Conservation (phyloP, 768 basidiomycete genomes). For the Cyclocybe cylindracea region DNA sequence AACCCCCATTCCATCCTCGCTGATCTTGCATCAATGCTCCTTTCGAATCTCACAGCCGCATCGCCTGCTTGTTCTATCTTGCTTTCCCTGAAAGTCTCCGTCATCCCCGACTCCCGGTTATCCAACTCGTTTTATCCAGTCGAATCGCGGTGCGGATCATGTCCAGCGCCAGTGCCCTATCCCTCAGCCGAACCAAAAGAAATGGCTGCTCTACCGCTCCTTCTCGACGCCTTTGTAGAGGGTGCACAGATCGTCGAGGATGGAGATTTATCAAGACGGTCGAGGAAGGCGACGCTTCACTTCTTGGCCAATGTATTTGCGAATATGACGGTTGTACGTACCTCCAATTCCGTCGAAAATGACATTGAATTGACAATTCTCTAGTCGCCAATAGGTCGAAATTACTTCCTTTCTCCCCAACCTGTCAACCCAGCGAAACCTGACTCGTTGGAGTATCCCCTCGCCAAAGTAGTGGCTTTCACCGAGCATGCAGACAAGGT, state of each 20-base stretch:
- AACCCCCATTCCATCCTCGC: slow-evolving; percentile 89
- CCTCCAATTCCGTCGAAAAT: not conserved
- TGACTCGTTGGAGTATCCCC: slow-evolving; percentile 68
- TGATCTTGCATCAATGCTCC: slow-evolving; percentile 94
- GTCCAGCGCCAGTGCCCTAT: slow-evolving; percentile 71
- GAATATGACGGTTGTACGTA: slow-evolving; percentile 78
- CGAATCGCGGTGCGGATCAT: slow-evolving; percentile 80
- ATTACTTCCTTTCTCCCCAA: slow-evolving; percentile 75
- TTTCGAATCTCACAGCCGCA: slow-evolving; percentile 90
- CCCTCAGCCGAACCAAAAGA: slow-evolving; percentile 54
- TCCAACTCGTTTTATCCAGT: slow-evolving; percentile 66
- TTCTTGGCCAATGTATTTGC: slow-evolving; percentile 95
- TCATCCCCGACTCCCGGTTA: slow-evolving; percentile 52
- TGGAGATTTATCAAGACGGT: slow-evolving; percentile 46
- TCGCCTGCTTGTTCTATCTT: slow-evolving; percentile 65
- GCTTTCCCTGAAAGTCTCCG: slow-evolving; percentile 62
- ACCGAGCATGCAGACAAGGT: slow-evolving; percentile 90
- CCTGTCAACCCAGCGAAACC: slow-evolving; percentile 48
- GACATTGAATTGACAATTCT: not conserved
- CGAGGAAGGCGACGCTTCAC: slow-evolving; percentile 79
- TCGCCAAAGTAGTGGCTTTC: slow-evolving; percentile 81
- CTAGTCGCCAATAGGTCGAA: slow-evolving; percentile 76
- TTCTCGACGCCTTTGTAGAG: slow-evolving; percentile 89
- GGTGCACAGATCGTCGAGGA: slow-evolving; percentile 59
- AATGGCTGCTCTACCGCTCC: slow-evolving; percentile 70